A percentile compares a stretch with the other conserved stretches of the same genome.
These are phyloP conservation scores for Pseudozyma thailandica DNA, from an alignment of 1,284 basidiomycete genomes.

Conservation along the genomic window DNA sequence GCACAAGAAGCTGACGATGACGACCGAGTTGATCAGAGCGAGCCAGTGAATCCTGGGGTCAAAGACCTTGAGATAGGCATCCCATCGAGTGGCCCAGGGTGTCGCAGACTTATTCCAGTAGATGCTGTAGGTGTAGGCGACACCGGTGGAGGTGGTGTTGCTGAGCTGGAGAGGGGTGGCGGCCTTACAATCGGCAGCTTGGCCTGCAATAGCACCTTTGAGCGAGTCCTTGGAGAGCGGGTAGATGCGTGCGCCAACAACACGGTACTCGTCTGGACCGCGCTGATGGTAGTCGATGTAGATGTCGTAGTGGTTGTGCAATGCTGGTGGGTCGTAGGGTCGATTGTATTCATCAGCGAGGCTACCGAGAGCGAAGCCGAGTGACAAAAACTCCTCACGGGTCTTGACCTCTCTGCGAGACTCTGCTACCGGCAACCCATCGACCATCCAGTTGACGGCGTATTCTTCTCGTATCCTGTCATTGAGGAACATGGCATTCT, in stretches of 20 bases:
- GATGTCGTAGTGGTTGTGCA: constrained; percentile 66
- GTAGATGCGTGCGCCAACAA: constrained; percentile 65
- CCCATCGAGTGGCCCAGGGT: constrained; percentile 88
- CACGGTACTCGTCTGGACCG: constrained; percentile 58
- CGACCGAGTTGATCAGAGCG: constrained; percentile 90
- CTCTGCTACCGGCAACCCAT: constrained; percentile 86
- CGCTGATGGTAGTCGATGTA: constrained; percentile 66
- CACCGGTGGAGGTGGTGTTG: constrained; percentile 75
- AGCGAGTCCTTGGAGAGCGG: constrained; percentile 57
- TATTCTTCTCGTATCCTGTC: constrained; percentile 91
- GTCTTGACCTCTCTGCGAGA: constrained; percentile 65
- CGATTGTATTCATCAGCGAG: constrained; percentile 68
- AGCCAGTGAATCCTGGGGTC: constrained; percentile 75
- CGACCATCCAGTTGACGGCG: constrained; percentile 92
- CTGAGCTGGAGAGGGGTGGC: constrained; percentile 49
- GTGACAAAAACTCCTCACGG: constrained; percentile 72
- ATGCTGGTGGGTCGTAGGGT: constrained; percentile 56
- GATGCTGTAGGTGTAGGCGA: constrained; percentile 89
- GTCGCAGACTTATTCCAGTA: constrained; percentile 85
- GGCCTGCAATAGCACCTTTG: constrained; percentile 16
- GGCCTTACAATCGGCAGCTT: constrained; percentile 48
- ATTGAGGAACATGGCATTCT: constrained; percentile 89
- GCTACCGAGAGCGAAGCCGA: constrained; percentile 69
- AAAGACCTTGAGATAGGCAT: constrained; percentile 76
- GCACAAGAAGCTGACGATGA: constrained; percentile 79